phyloP scores from a whole-genome alignment of 2,329 filamentous ascomycete genomes.

The Alternaria metachromatica region DNA sequence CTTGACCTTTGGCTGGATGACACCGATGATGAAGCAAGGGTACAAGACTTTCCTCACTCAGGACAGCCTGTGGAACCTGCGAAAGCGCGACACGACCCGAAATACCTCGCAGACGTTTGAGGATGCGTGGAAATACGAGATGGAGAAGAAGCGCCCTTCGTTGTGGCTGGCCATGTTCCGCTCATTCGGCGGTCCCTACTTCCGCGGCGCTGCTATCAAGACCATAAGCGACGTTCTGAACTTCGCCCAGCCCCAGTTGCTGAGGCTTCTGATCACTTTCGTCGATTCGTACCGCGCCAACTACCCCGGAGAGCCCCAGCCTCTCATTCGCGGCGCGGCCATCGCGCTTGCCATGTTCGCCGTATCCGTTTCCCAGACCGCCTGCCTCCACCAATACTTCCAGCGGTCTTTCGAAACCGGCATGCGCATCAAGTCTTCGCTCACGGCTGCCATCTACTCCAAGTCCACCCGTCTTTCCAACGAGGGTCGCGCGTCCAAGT shows the following conservation, averaged over 20 bases:
- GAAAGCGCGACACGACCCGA: slow-evolving; percentile 79
- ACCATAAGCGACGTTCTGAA: slow-evolving; percentile 83
- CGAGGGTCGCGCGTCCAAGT: slow-evolving; percentile 86
- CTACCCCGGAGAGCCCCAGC: slow-evolving; percentile 63
- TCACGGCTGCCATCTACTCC: slow-evolving; percentile 89
- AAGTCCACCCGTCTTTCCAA: slow-evolving; percentile 92
- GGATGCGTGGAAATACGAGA: slow-evolving; percentile 76
- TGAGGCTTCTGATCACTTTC: slow-evolving; percentile 83
- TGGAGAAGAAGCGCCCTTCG: slow-evolving; percentile 75
- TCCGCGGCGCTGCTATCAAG: slow-evolving; percentile 84
- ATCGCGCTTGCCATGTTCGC: slow-evolving; percentile 93
- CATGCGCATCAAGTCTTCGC: slow-evolving; percentile 92
- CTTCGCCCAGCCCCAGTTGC: slow-evolving; percentile 88
- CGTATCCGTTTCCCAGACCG: slow-evolving; percentile 84
- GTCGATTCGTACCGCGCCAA: slow-evolving; percentile 75
- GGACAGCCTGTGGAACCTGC: slow-evolving; percentile 92
- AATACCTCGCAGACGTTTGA: slow-evolving; percentile 74
- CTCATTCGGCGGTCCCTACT: slow-evolving; percentile 85
- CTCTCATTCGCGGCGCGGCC: slow-evolving; percentile 80
- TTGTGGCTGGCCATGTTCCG: slow-evolving; percentile 86
- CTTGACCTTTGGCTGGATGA: slow-evolving; percentile 98
- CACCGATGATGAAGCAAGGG: slow-evolving; percentile 92
- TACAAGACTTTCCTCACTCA: slow-evolving; percentile 93
- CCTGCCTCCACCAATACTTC: slow-evolving; percentile 96
- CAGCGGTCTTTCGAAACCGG: slow-evolving; percentile 92